Base-by-base conservation (phyloP, 2,329 filamentous ascomycete species). In the Fusarium tupiense region DNA sequence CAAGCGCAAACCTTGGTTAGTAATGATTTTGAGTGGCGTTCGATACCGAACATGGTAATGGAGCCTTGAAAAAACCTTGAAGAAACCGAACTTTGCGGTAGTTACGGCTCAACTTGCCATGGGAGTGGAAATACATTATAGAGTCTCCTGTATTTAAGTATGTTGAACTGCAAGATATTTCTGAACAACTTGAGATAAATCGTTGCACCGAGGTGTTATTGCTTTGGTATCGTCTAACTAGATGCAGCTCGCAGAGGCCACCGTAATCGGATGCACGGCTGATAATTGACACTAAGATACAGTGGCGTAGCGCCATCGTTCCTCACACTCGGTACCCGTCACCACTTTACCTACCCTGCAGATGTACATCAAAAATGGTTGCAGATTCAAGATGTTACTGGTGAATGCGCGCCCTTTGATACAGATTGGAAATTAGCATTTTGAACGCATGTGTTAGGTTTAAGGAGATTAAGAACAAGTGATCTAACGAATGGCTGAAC, bases 121-220 rank as follows among this genome's bases (percentile, higher is more conserved):
- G 12, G 3, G 12, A 20, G 10, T 13, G 5, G 4, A 19, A 29
- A 13, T n/a, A 5, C 13, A 24, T 11, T 2, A 31, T 12, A 6
- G 2, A 5, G 11, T 8, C 8, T 17, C 11, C 13, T 6, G 5
- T 17, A 2, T 10, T 16, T 8, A 13, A 16, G 5, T 6, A 41
- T 14, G 31, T 20, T 16, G 13, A 31, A 14, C 16, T 5, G 5
- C 12, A 31, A 5, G 3, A 4, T 19, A 20, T 41, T 26, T n/a
- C 16, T 22, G 29, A 29, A 29, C 29, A 29, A 29, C 29, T 33
- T 8, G 7, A n/a, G 26, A 31, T 12, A 22, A n/a, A 50, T 13
- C 8, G 11, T 20, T 9, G 5, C 24, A 26, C 11, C 7, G 24
- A 26, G 17, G 26, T 29, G 8, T 16, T 14, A 29, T 16, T 6